Base-by-base conservation (phyloP, 306 rosid species). In the Arachis stenosperma region DNA sequence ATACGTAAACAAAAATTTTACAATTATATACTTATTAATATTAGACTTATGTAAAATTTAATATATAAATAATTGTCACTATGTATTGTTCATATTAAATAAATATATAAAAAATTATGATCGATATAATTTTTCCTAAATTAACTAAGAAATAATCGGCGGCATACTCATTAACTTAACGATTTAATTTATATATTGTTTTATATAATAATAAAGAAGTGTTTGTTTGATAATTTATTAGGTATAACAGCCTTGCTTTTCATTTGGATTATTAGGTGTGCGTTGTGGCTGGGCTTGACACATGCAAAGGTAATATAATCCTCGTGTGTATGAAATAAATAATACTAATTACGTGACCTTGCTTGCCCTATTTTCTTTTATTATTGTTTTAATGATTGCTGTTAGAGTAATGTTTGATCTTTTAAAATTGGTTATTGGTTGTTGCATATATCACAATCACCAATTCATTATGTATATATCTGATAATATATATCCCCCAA, bases 131-230 rank as follows among this genome's bases (percentile, higher is more conserved):
- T 22, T 22, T 22, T 22, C 27, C 27, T 22, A 22, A 22, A 22
- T 22, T 22, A 22, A 22, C 27, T 22, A 22, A 22, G 27, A 22
- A 22, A 22, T 22, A 22, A 22, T 22, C 27, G 27, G 27, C 27
- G 36, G 70, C 63, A 14, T 75, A 66, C 27, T 44, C 29, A 29
- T 62, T 73, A 46, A 47, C n/a, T 67, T 46, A 50, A 48, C 54
- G 1, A 48, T 8, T 7, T 44, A 44, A 48, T 8, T 7, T 44
- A 44, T 44, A 6, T 59, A 8, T 69, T 33, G 59, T 67, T 76
- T 76, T 83, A 7, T 72, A 63, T 80, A 53, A 53, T 67, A 80
- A 62, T 79, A 4, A 72, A 80, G 39, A 72, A 80, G 39, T 17
- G 71, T 73, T 83, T 76, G 70, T 71, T 78, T 10, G 36, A 73